These are phyloP conservation scores for Papiliotrema flavescens DNA, from an alignment of 1,284 basidiomycete genomes.

Conservation along the genomic window DNA sequence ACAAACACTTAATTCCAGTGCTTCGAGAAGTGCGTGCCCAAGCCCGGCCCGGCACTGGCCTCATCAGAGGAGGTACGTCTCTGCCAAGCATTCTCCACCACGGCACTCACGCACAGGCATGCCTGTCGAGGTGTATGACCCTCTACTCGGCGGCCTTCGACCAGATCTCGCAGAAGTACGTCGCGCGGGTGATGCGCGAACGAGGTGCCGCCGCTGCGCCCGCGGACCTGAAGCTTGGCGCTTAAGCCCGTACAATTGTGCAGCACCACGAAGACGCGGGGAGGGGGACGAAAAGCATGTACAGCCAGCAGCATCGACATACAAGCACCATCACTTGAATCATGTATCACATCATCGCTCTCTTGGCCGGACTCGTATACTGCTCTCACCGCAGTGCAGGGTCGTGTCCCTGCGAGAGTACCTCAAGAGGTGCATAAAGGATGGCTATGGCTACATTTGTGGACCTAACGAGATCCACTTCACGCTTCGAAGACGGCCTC, in stretches of 20 bases:
- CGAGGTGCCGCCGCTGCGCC: background rate
- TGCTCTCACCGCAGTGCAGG: no score
- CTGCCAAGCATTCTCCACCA: background rate
- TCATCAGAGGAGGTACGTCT: conserved; percentile 44
- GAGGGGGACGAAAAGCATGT: no score
- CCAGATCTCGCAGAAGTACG: conserved; percentile 47
- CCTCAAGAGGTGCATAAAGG: no score
- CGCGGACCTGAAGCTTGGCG: background rate
- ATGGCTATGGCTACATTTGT: no score
- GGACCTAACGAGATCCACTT: no score
- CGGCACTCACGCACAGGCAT: conserved; percentile 25
- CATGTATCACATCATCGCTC: no score
- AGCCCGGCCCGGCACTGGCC: conserved; percentile 37
- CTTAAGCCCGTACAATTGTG: background rate
- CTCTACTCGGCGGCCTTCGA: conserved; percentile 50
- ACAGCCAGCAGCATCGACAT: no score
- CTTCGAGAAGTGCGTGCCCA: conserved; percentile 47
- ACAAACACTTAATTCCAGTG: conserved; percentile 26
- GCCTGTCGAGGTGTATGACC: conserved; percentile 47
- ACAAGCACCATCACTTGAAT: no score
- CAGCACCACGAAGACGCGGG: no score
- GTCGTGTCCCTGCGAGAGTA: no score
- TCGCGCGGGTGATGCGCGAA: conserved; percentile 43
- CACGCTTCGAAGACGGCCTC: no score
- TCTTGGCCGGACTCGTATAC: no score